A percentile compares a stretch with the other conserved stretches of the same genome.
Conservation (phyloP, 2,329 filamentous ascomycete species). For the Paraphaeosphaeria sporulosa region DNA sequence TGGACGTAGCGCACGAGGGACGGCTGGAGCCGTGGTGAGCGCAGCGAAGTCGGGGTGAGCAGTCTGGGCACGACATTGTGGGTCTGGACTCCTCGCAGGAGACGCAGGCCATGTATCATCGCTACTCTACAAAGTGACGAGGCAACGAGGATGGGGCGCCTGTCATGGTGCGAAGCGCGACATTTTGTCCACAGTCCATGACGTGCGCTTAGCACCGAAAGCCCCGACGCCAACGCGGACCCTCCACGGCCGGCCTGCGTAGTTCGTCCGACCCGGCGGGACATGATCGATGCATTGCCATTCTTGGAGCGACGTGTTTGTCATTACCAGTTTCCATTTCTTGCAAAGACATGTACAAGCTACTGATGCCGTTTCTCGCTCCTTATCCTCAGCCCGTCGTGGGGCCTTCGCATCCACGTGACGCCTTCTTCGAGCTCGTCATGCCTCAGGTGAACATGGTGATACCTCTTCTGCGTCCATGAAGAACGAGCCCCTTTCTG, state of each 20-base stretch:
- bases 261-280: conserved; percentile 1
- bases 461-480: background rate
- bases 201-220: conserved; percentile 11
- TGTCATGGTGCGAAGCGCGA: conserved; percentile 25
- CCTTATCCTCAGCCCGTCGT: no score
- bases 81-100: conserved; percentile 39
- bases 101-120: conserved; percentile 50
- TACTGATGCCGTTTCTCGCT: no score
- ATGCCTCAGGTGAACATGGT: background rate
- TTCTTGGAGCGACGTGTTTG: no score
- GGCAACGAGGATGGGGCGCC: conserved; percentile 30
- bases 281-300: no score
- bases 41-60: conserved; percentile 26
- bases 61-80: conserved; percentile 30
- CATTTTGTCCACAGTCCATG: conserved; percentile 12
- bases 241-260: background rate
- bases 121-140: conserved; percentile 25
- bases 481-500: background rate
- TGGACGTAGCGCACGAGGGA: conserved; percentile 33
- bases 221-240: background rate
- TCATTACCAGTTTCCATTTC: no score
- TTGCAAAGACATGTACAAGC: no score
- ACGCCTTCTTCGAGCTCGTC: no score
- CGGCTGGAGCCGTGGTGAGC: conserved; percentile 20
- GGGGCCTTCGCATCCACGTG: no score